Evolutionary conservation across 495 filamentous ascomycete genomes (phyloP).

Genomic region (Friedmanniomyces simplex): DNA sequence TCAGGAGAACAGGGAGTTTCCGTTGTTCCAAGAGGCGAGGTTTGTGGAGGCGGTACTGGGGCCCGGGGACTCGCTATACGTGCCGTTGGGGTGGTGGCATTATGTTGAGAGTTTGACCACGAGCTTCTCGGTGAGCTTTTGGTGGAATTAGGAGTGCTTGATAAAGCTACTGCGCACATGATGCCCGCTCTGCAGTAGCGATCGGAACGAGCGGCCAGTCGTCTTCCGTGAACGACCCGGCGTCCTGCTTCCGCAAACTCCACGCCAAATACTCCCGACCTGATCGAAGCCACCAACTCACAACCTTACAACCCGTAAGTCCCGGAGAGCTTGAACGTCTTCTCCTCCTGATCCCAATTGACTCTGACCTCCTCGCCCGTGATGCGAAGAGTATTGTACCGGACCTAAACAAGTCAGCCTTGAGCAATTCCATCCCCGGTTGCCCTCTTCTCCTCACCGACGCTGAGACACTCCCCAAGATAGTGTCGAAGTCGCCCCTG

Average conservation of each 20-base stretch:
- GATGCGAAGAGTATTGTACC: not conserved
- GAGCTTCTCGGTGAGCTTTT: constrained; percentile 95
- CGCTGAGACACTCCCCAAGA: not conserved
- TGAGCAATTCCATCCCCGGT: not conserved
- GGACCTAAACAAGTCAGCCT: not conserved
- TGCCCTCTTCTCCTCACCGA: not conserved
- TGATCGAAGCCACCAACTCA: not conserved
- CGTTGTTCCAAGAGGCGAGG: constrained; percentile 45
- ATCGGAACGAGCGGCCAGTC: no score
- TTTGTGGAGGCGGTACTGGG: constrained; percentile 73
- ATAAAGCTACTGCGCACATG: not conserved
- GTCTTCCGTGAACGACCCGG: no score
- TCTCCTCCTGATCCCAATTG: constrained; percentile 3
- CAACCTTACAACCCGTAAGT: not conserved
- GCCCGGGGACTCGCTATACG: constrained; percentile 78
- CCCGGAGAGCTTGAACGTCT: not conserved
- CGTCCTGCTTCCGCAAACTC: no score
- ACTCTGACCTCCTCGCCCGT: not conserved
- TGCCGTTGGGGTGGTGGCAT: constrained; percentile 97
- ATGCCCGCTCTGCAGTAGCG: not conserved
- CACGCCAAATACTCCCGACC: no score
- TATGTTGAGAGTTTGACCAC: constrained; percentile 79
- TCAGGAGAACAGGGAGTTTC: constrained; percentile 37
- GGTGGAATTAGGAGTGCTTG: constrained; percentile 57
- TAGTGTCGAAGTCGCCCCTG: not conserved